Evolutionary conservation across 331 rosid genomes (phyloP), one percentile per base, ranked within the genome.

Genomic region (Dryas integrifolia): DNA sequence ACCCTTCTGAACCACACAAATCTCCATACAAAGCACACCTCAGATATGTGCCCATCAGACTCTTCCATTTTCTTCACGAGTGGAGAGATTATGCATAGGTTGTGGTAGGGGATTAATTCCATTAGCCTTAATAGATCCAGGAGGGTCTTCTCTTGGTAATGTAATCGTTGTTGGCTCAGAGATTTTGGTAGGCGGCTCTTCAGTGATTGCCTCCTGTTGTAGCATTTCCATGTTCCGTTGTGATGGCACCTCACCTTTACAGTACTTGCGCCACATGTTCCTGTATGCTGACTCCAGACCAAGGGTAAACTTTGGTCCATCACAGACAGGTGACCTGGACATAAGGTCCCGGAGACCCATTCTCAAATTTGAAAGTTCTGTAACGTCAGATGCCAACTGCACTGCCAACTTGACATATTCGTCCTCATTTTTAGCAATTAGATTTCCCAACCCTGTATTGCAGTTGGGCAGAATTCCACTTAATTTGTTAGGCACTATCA

Each of bases 211-310:
- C 38, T 79, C 68, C 39, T 73, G 80, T 77, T 87, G 83, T 68
- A 84, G 79, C 77, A 72, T 63, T 61, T 86, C 89, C 57, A 89
- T 50, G 72, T 82, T 85, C 75, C 80, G 85, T 74, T 82, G 85
- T 77, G 98, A 89, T 15, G 97, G 98, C 67, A 89, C 87, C 38
- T 94, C 98, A 21, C 97, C 98, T 67, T 89, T 81, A 73, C 98
- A 94, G 84, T 94, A 94, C 72, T 90, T 81, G 61, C 72, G 81
- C 98, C 98, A 94, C 88, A 91, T 89, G 43, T 83, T 85, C 65
- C 98, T 81, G 73, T 89, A 91, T 49, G 86, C 58, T 15, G 88
- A 89, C 76, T 94, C 98, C 44, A 94, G 79, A 59, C 97, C 95
- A 52, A 38, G 87, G 71, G 63, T 57, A 58, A 89, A 94, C 41